Evolutionary conservation across 2,329 filamentous ascomycete genomes (phyloP), one percentile per base, ranked within the genome.

Genomic region (Aspergillus pseudoglaucus): DNA sequence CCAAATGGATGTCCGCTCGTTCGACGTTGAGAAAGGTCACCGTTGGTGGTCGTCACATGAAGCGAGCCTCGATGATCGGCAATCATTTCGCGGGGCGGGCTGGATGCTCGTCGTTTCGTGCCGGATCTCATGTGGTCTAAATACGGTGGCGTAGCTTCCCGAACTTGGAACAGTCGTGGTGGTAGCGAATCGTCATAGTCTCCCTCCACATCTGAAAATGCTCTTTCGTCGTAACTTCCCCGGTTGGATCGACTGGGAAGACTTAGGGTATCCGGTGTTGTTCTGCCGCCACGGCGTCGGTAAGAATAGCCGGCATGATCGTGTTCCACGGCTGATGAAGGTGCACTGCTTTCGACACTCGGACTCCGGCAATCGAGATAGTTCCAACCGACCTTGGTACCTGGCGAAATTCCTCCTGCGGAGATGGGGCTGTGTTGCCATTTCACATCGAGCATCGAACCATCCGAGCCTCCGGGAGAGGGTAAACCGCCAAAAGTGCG

Each of bases 21-120:
- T 48, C 77, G 74, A 47, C 79, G 71, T 53, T 79, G 77, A 47
- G 75, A 77, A 43, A 79, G 59, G 57, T 82, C 78, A n/a, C 69
- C 67, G 47, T 72, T 74, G 55, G 70, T 68, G 14, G 63, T 66
- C 32, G 62, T 51, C 17, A 64, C 49, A 45, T 65, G 65, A 48
- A 70, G 52, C 8, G 58, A 51, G 46, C 65, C 60, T 33, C 63
- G 64, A 47, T 69, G 64, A 33, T 69, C 67, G 18, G 52, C 50
- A 33, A 64, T 59, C 25, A 63, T 73, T 57, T 83, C 81, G 48
- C 76, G 73, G 35, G 81, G 82, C 17, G 82, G 80, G 46, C 80
- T 83, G 12, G 80, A 82, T 51, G 83, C 83, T 49, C 82, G 75
- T 60, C 83, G 74, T 65, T 85, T 86, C 56, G 79, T 77, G 43